Conservation (phyloP, 306 rosid species). For the Cyamopsis tetragonoloba region DNA sequence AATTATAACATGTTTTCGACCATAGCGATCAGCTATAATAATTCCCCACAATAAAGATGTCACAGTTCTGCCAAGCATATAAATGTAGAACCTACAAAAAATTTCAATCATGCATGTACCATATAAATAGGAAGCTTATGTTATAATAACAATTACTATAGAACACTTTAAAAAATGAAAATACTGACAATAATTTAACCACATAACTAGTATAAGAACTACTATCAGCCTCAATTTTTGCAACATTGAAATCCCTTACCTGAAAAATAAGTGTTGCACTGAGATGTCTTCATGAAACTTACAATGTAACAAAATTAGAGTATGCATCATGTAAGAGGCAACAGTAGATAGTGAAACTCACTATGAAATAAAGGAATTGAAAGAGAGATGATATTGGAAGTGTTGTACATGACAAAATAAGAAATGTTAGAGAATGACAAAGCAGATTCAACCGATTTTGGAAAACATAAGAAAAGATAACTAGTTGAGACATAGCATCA, state of each 20-base stretch:
- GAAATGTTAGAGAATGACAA: neutral
- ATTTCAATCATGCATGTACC: neutral
- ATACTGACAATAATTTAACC: constrained; percentile 35
- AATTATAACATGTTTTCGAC: constrained; percentile 70
- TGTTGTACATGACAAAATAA: constrained; percentile 28
- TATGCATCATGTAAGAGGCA: neutral
- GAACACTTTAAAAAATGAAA: neutral
- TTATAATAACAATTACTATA: neutral
- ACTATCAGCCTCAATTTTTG: constrained; percentile 69
- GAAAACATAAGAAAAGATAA: neutral
- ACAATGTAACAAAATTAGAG: neutral
- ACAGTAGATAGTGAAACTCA: constrained; percentile 14
- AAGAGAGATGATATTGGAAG: constrained; percentile 43
- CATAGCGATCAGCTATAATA: constrained; percentile 79
- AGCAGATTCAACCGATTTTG: neutral
- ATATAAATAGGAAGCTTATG: neutral
- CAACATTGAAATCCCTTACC: constrained; percentile 78
- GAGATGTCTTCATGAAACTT: no score
- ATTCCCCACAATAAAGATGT: constrained; percentile 80
- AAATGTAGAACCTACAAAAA: constrained; percentile 65
- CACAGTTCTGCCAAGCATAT: constrained; percentile 81
- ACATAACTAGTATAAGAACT: constrained; percentile 79
- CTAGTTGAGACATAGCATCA: neutral
- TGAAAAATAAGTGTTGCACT: constrained; percentile 29
- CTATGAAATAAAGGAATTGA: constrained; percentile 53